phyloP scores from a whole-genome alignment of 495 filamentous ascomycete species.

The Sphaerosporella brunnea region DNA sequence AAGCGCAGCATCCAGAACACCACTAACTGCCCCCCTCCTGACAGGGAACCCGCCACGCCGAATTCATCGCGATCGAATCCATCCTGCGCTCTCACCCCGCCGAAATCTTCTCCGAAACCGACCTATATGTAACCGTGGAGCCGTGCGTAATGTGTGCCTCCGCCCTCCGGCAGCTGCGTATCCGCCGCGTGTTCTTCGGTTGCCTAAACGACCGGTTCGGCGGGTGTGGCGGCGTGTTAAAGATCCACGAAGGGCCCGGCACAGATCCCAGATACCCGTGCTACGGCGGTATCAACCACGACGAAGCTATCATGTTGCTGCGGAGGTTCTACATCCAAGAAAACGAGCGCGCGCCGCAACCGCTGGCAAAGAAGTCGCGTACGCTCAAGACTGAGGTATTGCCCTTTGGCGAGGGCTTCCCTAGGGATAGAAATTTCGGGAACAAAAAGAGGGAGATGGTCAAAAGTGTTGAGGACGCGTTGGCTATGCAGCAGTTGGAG shows the following conservation, averaged over 20 bases:
- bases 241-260: conserved; percentile 56
- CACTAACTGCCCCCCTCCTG: not conserved
- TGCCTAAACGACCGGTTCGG: conserved; percentile 91
- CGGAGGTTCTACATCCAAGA: conserved; percentile 93
- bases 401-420: conserved; percentile 19
- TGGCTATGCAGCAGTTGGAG: too few species aligned
- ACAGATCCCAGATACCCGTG: conserved; percentile 45
- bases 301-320: conserved; percentile 79
- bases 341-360: conserved; percentile 46
- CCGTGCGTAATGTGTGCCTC: conserved; percentile 97
- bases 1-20: not conserved
- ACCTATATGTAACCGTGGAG: conserved; percentile 91
- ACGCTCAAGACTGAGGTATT: conserved; percentile 36
- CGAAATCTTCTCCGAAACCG: conserved; percentile 47
- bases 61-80: conserved; percentile 65
- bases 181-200: conserved; percentile 81
- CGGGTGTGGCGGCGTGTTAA: conserved; percentile 79
- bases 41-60: conserved; percentile 82
- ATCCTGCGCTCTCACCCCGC: conserved; percentile 40
- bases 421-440: not conserved
- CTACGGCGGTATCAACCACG: conserved; percentile 62
- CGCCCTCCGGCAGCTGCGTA: conserved; percentile 64
- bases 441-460: not conserved
- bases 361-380: conserved; percentile 31
- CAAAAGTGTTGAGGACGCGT: not conserved